Conservation (phyloP, 768 basidiomycete species). For the Tremella yokohamensis region DNA sequence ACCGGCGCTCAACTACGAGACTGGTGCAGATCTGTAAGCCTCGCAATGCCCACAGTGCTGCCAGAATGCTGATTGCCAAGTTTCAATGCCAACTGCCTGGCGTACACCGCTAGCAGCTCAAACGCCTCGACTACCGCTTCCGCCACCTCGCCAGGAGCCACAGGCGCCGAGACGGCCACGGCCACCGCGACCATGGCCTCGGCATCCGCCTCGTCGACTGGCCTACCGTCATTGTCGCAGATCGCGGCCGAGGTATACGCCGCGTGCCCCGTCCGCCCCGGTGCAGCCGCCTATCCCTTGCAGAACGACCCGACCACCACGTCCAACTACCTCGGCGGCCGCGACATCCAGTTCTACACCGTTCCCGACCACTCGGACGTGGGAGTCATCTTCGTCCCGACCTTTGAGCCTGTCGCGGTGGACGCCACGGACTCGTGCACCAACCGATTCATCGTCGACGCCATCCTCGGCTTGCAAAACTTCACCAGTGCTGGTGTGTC, state of each 20-base stretch:
- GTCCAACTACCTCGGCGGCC: conserved; percentile 23
- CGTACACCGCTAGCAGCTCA: not conserved
- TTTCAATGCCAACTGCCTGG: conserved; percentile 6
- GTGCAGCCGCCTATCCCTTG: not conserved
- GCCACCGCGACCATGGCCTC: not conserved
- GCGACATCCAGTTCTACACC: conserved; percentile 27
- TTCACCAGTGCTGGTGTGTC: conserved; percentile 19
- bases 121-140: not conserved
- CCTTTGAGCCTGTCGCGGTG: conserved; percentile 16
- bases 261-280: not conserved
- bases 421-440: conserved; percentile 1
- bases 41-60: not conserved
- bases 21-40: conserved; percentile 20
- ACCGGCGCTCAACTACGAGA: conserved; percentile 8
- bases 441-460: conserved; percentile 19
- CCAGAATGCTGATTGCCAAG: not conserved
- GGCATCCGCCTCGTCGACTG: conserved; percentile 1
- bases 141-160: not conserved
- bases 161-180: not conserved
- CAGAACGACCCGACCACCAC: conserved; percentile 7
- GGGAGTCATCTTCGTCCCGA: conserved; percentile 24
- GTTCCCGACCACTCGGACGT: conserved; percentile 13
- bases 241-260: not conserved
- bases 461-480: conserved; percentile 21
- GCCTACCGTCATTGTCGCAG: not conserved